These are phyloP conservation scores for Coleophoma eucalyptorum DNA, from an alignment of 2,329 filamentous ascomycete genomes.

Conservation along the genomic window DNA sequence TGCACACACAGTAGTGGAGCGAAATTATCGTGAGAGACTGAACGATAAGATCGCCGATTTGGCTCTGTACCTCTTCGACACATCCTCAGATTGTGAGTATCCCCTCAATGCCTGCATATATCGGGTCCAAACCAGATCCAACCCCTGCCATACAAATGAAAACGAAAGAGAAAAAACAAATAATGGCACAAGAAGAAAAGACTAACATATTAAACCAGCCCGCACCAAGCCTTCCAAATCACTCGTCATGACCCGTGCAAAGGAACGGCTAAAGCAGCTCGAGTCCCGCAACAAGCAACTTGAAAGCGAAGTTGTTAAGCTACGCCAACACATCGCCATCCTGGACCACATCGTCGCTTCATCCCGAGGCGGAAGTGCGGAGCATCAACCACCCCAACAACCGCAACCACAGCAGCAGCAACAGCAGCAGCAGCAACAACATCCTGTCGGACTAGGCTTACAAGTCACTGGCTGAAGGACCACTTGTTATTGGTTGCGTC, in stretches of 20 bases:
- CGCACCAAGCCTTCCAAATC: conserved; percentile 19
- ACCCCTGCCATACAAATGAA: no score
- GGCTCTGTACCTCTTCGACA: conserved; percentile 17
- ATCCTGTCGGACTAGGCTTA: no score
- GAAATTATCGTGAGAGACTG: conserved; percentile 19
- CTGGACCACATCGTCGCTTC: conserved; percentile 13
- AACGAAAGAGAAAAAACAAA: no score
- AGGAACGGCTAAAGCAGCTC: conserved; percentile 17
- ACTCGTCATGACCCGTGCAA: conserved; percentile 18
- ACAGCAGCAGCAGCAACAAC: no score
- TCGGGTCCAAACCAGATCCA: no score
- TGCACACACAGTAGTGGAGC: conserved; percentile 17
- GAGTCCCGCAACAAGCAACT: conserved; percentile 13
- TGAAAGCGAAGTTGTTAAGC: conserved; percentile 13
- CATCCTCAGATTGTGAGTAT: conserved; percentile 15
- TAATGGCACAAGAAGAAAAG: no score
- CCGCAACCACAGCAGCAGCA: no score
- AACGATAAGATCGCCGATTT: conserved; percentile 20
- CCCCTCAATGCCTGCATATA: no score
- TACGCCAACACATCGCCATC: conserved; percentile 16
- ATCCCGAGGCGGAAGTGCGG: neutral
- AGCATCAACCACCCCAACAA: no score
- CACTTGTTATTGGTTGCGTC: no score
- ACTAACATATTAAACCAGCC: conserved; percentile 2
- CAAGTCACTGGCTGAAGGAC: no score